A percentile compares a stretch with the other conserved stretches of the same genome.
Conservation (phyloP, 75 land plant genomes). For the Chamaecyparis obtusa region DNA sequence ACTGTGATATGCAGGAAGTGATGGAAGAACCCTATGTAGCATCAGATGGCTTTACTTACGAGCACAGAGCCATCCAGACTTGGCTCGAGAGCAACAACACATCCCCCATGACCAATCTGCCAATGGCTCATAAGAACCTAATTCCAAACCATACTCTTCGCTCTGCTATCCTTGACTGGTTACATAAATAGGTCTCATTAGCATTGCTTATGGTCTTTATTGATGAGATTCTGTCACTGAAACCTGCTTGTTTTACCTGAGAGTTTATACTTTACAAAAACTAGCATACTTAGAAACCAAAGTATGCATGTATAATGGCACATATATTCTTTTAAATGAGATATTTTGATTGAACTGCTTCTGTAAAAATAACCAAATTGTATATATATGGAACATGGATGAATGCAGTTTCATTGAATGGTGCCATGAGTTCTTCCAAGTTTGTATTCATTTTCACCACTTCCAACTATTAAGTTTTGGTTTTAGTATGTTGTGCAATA, state of each 20-base stretch:
- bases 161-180: conserved; percentile 30
- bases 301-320: not conserved
- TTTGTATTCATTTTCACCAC: not conserved
- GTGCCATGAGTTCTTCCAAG: not conserved
- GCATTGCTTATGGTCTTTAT: not conserved
- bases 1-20: conserved; percentile 21
- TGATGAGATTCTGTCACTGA: not conserved
- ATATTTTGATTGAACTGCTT: not conserved
- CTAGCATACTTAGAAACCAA: not conserved
- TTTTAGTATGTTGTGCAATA: not conserved
- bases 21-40: conserved; percentile 32
- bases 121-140: conserved; percentile 15
- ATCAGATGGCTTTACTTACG: conserved; percentile 32
- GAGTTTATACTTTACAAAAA: not conserved
- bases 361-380: not conserved
- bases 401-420: not conserved
- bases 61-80: conserved; percentile 14
- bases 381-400: not conserved
- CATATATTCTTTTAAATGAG: not conserved
- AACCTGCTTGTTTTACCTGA: not conserved
- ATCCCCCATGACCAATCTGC: conserved; percentile 37
- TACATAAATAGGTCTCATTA: not conserved
- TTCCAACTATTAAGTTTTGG: not conserved
- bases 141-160: conserved; percentile 22
- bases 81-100: conserved; percentile 24